phyloP scores from a whole-genome alignment of 345 rosid genomes.

The Hypericum androsaemum region DNA sequence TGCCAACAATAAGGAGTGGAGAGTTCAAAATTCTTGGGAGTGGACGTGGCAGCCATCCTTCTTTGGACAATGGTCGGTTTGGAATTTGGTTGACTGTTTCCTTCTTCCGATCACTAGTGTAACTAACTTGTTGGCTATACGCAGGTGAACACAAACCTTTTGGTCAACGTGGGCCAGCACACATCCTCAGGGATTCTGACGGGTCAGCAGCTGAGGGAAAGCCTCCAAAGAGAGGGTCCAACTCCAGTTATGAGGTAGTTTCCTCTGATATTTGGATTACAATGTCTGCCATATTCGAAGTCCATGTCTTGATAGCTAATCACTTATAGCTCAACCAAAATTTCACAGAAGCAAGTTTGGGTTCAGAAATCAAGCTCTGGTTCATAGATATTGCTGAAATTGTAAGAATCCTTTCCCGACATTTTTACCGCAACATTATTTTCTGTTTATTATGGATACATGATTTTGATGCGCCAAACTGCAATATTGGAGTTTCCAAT shows the following conservation, averaged over 20 bases:
- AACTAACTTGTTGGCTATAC: conserved; percentile 10
- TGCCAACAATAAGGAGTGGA: conserved; percentile 19
- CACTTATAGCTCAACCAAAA: conserved; percentile 3
- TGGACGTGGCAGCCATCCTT: conserved; percentile 22
- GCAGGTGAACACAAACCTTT: conserved; percentile 36
- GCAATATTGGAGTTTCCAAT: too few relatives aligned
- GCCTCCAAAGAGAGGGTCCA: conserved; percentile 44
- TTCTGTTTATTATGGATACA: too few relatives aligned
- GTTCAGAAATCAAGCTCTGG: conserved; percentile 65
- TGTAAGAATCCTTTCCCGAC: too few relatives aligned
- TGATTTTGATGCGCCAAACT: too few relatives aligned
- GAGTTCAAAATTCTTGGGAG: conserved; percentile 24
- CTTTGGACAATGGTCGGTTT: conserved; percentile 34
- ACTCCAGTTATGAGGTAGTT: conserved; percentile 18
- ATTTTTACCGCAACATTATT: too few relatives aligned
- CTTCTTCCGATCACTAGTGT: conserved; percentile 1
- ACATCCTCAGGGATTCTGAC: conserved; percentile 30
- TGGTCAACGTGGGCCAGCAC: conserved; percentile 32
- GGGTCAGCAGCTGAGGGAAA: conserved; percentile 29
- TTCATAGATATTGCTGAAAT: conserved; percentile 21
- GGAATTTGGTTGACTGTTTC: background rate
- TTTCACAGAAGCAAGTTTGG: conserved; percentile 75
- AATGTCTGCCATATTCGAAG: too few relatives aligned
- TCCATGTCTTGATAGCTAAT: conserved; percentile 1
- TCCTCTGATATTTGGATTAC: background rate